Evolutionary conservation across 176 grass and related monocot species (phyloP).

Genomic region (Tuctoria greenei): DNA sequence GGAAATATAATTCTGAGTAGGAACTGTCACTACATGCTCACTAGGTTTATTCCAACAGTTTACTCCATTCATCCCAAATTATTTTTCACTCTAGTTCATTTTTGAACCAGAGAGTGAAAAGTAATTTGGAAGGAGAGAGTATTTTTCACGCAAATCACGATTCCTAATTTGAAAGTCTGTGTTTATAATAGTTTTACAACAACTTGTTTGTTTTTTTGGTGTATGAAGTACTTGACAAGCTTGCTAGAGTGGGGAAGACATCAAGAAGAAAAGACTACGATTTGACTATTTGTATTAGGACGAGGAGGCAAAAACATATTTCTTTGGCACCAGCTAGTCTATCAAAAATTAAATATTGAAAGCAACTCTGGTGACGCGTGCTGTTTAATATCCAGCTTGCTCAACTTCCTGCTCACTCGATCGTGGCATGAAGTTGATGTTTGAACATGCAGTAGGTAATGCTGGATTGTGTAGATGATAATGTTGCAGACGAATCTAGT

Average conservation of each 20-base stretch:
- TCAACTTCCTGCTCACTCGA: constrained; percentile 16
- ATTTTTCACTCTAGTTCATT: no score
- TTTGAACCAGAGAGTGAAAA: no score
- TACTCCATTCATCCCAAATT: no score
- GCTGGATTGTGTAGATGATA: neutral
- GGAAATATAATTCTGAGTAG: no score
- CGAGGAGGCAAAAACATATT: neutral
- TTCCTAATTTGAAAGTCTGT: no score
- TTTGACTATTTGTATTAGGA: neutral
- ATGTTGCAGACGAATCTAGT: no score
- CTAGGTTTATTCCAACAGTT: no score
- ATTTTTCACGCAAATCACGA: constrained; percentile 9
- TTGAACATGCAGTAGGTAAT: constrained; percentile 48
- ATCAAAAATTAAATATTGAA: constrained; percentile 7
- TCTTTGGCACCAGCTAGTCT: no score
- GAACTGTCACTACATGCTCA: no score
- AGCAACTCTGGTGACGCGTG: neutral
- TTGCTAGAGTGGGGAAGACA: constrained; percentile 3
- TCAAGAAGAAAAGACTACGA: constrained; percentile 10
- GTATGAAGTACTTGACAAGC: neutral
- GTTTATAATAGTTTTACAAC: neutral
- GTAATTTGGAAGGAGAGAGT: neutral
- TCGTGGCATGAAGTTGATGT: constrained; percentile 39
- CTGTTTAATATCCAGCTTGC: neutral
- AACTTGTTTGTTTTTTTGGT: neutral